Base-by-base conservation (phyloP, 1,284 basidiomycete species). In the Mycosarcoma mackinlayi region DNA sequence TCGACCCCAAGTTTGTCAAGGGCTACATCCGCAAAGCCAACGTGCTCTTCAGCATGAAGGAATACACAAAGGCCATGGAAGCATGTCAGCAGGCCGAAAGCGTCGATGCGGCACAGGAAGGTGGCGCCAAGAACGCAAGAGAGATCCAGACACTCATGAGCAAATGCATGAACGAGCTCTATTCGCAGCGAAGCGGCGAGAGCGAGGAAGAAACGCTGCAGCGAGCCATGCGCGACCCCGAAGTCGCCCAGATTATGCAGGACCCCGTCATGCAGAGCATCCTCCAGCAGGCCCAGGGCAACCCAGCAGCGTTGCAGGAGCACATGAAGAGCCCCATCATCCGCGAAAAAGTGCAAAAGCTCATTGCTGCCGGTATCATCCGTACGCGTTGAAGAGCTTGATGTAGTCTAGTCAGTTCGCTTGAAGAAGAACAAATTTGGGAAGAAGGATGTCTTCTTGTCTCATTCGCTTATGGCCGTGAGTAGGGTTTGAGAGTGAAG, bases 201-300 rank as follows among this genome's bases (percentile, higher is more conserved):
- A 89, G 89, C 14, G 93, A 97, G 78, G 93, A 98, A 83, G 88
- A 99, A 86, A 93, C 94, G 18, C 86, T 97, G 64, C 88, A 91
- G 79, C 87, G 95, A 30, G 96, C 95, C 10, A 97, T 97, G 94
- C 87, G 93, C 53, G 95, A 98, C 85, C 96, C 96, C 7, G 95
- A 98, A 85, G 88, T 97, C 50, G 91, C 91, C 60, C 89, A 84
- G 73, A 86, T 86, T 71, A 85, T 86, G 85, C 76, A 79, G 91
- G 86, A 83, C 46, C 79, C 80, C 1, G 67, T 79, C 6, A 81
- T 82, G 80, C 79, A 80, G 65, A 89, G 90, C 37, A 98, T 99
- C 75, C 84, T 98, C 76, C 90, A 94, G 82, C 94, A 98, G 85
- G 93, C 94, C 5, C 96, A 99, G 84, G 83, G 85, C 45, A 90